phyloP scores from a whole-genome alignment of 768 basidiomycete genomes.

The Termitomyces sp. region DNA sequence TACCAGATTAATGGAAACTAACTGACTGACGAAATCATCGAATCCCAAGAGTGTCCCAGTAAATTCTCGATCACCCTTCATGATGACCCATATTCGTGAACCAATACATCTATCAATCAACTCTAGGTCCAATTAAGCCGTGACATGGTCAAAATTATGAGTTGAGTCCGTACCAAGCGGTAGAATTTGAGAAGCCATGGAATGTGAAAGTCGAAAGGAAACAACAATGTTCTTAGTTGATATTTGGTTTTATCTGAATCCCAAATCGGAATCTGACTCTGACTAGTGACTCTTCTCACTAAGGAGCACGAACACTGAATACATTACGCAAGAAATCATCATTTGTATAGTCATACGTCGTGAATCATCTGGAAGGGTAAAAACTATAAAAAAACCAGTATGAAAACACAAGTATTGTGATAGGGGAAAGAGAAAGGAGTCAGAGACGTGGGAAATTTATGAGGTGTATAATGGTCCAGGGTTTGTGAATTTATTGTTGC shows the following conservation, averaged over 20 bases:
- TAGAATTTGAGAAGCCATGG: conserved; percentile 91
- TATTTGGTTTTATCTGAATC: not conserved
- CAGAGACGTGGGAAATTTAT: not conserved
- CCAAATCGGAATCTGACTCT: not conserved
- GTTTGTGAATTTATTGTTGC: conserved; percentile 38
- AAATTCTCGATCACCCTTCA: conserved; percentile 97
- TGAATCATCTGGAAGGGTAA: conserved; percentile 11
- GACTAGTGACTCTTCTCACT: not conserved
- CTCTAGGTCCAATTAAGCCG: conserved; percentile 43
- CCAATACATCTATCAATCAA: conserved; percentile 98
- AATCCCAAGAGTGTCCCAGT: conserved; percentile 93
- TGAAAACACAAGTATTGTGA: not conserved
- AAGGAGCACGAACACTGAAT: not conserved
- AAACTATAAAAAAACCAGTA: conserved; percentile 11
- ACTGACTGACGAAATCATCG: conserved; percentile 99
- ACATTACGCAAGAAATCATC: not conserved
- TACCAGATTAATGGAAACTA: not conserved
- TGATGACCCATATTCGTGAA: conserved; percentile 95
- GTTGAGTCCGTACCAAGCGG: conserved; percentile 65
- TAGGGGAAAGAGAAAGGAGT: not conserved
- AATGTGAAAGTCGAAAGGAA: not conserved
- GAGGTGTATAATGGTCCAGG: not conserved
- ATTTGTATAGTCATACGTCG: not conserved
- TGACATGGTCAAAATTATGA: not conserved
- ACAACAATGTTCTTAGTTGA: no score